Evolutionary conservation across 768 basidiomycete genomes (phyloP).

Genomic region (Kwoniella sp.): DNA sequence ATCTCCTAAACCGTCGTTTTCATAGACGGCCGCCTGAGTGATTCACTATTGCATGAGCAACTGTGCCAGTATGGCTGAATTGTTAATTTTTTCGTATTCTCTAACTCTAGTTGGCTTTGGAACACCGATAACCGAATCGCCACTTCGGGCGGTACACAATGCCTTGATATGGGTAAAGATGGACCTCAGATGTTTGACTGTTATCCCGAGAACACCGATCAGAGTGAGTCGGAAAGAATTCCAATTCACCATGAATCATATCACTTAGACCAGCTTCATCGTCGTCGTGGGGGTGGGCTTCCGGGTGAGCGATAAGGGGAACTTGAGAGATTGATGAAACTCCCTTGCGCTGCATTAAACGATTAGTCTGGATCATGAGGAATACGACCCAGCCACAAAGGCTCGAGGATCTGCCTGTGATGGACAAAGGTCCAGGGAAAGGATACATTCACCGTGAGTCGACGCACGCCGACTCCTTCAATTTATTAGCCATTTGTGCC

Average conservation of each 20-base stretch:
- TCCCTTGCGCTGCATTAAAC: no score
- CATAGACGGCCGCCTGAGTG: no score
- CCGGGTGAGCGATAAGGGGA: not conserved
- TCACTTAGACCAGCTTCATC: no score
- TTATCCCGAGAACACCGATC: conserved; percentile 6
- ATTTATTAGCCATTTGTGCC: no score
- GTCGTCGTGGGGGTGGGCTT: not conserved
- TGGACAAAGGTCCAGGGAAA: not conserved
- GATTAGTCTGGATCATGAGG: conserved; percentile 11
- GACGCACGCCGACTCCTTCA: no score
- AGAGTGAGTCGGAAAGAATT: conserved; percentile 7
- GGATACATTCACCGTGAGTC: conserved; percentile 10
- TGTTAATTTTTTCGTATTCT: no score
- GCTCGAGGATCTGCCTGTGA: conserved; percentile 1
- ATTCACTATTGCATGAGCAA: no score
- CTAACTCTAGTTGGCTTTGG: not conserved
- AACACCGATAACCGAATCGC: conserved; percentile 12
- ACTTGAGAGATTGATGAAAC: no score
- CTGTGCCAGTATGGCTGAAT: no score
- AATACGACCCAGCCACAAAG: conserved; percentile 1
- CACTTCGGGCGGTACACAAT: not conserved
- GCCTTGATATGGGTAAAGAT: conserved; percentile 9
- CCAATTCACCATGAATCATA: no score
- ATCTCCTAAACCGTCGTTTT: no score
- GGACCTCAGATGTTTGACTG: conserved; percentile 12